Evolutionary conservation across 208 protist genomes (phyloP), one percentile per base, ranked within the genome.

Genomic region (Wallacemonas rigidus): DNA sequence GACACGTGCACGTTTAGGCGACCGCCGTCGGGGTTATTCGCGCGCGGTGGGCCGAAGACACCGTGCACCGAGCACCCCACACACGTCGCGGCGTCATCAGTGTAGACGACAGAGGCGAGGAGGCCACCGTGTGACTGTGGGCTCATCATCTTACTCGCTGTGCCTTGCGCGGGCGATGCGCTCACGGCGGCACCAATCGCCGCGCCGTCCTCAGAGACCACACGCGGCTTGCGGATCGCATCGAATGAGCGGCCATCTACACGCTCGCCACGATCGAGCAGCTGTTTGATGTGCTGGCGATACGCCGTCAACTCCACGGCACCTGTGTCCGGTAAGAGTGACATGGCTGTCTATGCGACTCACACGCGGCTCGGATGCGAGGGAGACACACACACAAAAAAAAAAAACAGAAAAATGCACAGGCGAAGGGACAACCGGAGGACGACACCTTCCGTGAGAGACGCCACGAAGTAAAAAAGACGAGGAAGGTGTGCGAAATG

Each of bases 61-160:
- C 84, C 92, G 43, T 85, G 77, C 43, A 97, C 89, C 2, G 74
- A 75, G 55, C 82, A 88, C 36, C 67, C 78, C 47, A 94, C 57
- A 55, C 86, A 91, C 1, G 81, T 85, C 4, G 89, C 92, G 26
- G 74, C 77, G 17, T 86, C 76, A 56, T 96, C 92, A 9, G 87
- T 89, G 81, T 90, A 94, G 40, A 93, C 78, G 43, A 90, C 83
- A 1, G 92, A 88, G 0, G 87, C 74, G 7, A 96, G 81, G n/a
- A 79, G 63, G 6, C 79, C 76, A 41, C 38, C 69, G 43, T 43
- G 50, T 43, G 26, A 4, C 15, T 55, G 7, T 4, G 35, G 39
- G 41, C 35, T 26, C 26, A 26, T 26, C 26, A 26, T 26, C 26
- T 26, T 26, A 11, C 26, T 45, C 64, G 14, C 17, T 7, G 43